Percentiles rank a stretch among this genome's conserved stretches.
Evolutionary conservation across 148 eudicot genomes (phyloP).

Genomic region (Chenopodium formosanum): DNA sequence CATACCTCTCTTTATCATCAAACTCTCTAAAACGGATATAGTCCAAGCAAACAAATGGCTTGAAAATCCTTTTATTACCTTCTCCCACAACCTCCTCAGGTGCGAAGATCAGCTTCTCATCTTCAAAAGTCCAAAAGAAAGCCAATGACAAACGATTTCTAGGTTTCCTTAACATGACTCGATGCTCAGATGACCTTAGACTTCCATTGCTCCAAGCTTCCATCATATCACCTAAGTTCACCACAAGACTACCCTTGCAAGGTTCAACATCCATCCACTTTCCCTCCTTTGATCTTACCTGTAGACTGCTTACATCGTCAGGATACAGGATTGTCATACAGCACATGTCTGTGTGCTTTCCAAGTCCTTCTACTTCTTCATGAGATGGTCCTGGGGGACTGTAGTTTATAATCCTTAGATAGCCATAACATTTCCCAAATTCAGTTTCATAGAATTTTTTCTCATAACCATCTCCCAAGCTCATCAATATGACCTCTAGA

Average conservation of each 20-base stretch:
- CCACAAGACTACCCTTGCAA: conserved; percentile 60
- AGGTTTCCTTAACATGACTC: conserved; percentile 59
- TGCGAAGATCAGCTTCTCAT: conserved; percentile 65
- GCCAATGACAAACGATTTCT: conserved; percentile 62
- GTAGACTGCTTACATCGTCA: conserved; percentile 80
- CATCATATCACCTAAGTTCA: conserved; percentile 82
- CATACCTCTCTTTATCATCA: conserved; percentile 69
- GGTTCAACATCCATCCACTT: conserved; percentile 64
- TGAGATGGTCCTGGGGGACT: conserved; percentile 43
- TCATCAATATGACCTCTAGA: conserved; percentile 47
- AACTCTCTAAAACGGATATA: conserved; percentile 68
- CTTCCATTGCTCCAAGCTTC: conserved; percentile 92
- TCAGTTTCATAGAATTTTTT: conserved; percentile 49
- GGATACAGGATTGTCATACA: conserved; percentile 81
- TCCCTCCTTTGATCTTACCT: conserved; percentile 65
- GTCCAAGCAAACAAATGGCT: conserved; percentile 57
- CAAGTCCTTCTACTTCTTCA: conserved; percentile 73
- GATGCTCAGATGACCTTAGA: conserved; percentile 74
- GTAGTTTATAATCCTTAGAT: conserved; percentile 76
- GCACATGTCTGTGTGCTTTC: conserved; percentile 87
- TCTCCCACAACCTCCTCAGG: conserved; percentile 73
- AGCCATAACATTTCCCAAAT: conserved; percentile 67
- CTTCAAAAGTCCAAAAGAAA: conserved; percentile 86
- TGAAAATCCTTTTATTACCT: conserved; percentile 46
- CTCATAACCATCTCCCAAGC: conserved; percentile 54